These are phyloP conservation scores for Phytophthora citricola DNA, from an alignment of 352 stramenopile species.

Conservation along the genomic window DNA sequence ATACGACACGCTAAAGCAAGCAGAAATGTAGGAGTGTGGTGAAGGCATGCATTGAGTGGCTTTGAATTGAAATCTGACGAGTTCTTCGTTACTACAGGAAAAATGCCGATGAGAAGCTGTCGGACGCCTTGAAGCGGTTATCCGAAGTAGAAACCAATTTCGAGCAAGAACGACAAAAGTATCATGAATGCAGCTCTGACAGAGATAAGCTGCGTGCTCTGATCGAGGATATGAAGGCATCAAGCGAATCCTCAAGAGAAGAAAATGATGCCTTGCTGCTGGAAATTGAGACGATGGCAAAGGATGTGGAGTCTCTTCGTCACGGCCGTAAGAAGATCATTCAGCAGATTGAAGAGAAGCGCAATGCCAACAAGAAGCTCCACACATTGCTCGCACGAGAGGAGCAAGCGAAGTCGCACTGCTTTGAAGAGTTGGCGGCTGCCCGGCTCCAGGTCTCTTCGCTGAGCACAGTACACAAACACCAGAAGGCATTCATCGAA, in stretches of 20 bases:
- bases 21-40: slow-evolving; percentile 36
- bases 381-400: slow-evolving; percentile 70
- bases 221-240: slow-evolving; percentile 57
- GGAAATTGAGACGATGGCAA: slow-evolving; percentile 75
- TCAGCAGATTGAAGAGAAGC: slow-evolving; percentile 82
- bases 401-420: slow-evolving; percentile 71
- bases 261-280: slow-evolving; percentile 78
- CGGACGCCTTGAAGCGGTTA: slow-evolving; percentile 38
- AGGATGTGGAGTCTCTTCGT: slow-evolving; percentile 65
- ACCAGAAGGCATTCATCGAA: slow-evolving; percentile 78
- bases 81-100: slow-evolving; percentile 32
- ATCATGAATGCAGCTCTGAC: slow-evolving; percentile 36
- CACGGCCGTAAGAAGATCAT: slow-evolving; percentile 77
- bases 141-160: slow-evolving; percentile 41
- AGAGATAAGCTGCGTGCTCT: slow-evolving; percentile 46
- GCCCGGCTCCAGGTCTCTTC: slow-evolving; percentile 77
- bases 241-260: slow-evolving; percentile 62
- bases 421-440: slow-evolving; percentile 79
- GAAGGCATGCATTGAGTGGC: background rate
- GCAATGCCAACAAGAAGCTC: slow-evolving; percentile 78
- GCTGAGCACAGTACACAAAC: slow-evolving; percentile 75
- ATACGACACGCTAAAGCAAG: slow-evolving; percentile 42
- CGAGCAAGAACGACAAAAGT: slow-evolving; percentile 40
- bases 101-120: slow-evolving; percentile 43
- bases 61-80: slow-evolving; percentile 9